phyloP scores from a whole-genome alignment of 768 basidiomycete genomes.

The Clitopilus hobsonii region DNA sequence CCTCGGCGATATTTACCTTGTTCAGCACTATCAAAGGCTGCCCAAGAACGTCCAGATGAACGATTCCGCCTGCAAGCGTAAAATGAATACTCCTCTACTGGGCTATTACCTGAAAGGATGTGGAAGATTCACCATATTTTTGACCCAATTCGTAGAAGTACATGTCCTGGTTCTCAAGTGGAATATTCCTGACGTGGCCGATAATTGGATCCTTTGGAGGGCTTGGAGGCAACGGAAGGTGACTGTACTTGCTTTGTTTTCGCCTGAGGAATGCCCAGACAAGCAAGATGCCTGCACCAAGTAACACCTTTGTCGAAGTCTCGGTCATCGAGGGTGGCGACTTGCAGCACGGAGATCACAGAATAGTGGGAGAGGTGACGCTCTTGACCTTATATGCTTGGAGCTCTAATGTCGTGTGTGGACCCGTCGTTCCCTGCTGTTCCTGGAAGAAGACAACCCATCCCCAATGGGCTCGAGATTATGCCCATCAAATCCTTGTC shows the following conservation, averaged over 20 bases:
- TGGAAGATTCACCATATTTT: slow-evolving; percentile 22
- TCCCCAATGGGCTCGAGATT: background rate
- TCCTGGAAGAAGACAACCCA: background rate
- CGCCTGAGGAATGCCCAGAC: slow-evolving; percentile 2
- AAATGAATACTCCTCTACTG: too few species aligned
- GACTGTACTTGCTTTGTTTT: background rate
- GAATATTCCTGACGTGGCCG: slow-evolving; percentile 29
- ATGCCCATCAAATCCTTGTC: background rate
- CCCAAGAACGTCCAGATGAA: slow-evolving; percentile 16
- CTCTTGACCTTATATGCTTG: too few species aligned
- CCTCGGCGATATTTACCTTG: slow-evolving; percentile 27
- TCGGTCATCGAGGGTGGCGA: too few species aligned
- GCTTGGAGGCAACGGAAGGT: slow-evolving; percentile 20
- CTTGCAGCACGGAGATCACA: too few species aligned
- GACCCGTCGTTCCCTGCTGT: background rate
- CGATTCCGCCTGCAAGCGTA: slow-evolving; percentile 17
- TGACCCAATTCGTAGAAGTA: slow-evolving; percentile 23
- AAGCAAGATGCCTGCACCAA: background rate
- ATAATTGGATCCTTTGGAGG: slow-evolving; percentile 29
- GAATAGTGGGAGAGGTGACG: too few species aligned
- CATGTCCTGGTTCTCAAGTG: slow-evolving; percentile 14
- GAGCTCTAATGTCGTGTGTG: background rate
- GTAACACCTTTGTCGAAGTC: slow-evolving; percentile 7
- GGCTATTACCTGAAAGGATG: background rate
- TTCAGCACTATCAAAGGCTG: slow-evolving; percentile 24